Evolutionary conservation across 2,329 filamentous ascomycete species (phyloP).

Genomic region (Hymenoscyphus infarciens): DNA sequence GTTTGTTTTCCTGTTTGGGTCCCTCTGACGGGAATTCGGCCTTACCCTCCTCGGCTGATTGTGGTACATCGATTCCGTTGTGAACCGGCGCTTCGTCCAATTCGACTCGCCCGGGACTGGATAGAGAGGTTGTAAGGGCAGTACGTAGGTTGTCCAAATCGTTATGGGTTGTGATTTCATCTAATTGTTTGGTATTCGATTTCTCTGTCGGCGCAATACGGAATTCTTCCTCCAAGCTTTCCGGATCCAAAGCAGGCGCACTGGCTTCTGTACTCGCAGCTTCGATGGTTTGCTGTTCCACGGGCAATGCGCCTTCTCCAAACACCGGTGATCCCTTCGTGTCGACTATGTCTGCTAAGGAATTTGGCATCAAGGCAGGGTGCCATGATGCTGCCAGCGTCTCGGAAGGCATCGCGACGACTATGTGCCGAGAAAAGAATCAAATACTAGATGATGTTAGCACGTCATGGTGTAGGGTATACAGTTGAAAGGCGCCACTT

Average conservation of each 20-base stretch:
- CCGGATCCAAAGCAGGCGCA: background rate
- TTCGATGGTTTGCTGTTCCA: conserved; percentile 11
- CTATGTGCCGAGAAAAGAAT: conserved; percentile 23
- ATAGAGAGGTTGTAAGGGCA: conserved; percentile 30
- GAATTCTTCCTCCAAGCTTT: background rate
- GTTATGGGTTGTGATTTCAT: background rate
- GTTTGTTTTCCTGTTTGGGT: conserved; percentile 44
- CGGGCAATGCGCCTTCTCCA: conserved; percentile 9
- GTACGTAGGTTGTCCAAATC: conserved; percentile 26
- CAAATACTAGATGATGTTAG: conserved; percentile 30
- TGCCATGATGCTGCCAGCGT: conserved; percentile 46
- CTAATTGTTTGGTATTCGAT: background rate
- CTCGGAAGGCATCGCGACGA: conserved; percentile 42
- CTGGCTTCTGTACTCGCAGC: conserved; percentile 10
- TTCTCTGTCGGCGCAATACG: background rate
- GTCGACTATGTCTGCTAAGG: conserved; percentile 27
- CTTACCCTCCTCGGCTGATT: conserved; percentile 18
- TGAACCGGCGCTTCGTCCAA: conserved; percentile 27
- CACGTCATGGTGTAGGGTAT: conserved; percentile 6
- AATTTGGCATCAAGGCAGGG: conserved; percentile 50
- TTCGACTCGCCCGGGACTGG: conserved; percentile 29
- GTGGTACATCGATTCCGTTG: conserved; percentile 18
- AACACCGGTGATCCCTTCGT: conserved; percentile 13
- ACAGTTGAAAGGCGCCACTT: background rate
- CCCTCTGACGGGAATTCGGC: conserved; percentile 26